phyloP scores from a whole-genome alignment of 1,284 basidiomycete genomes.

The Ceratobasidium sp. region DNA sequence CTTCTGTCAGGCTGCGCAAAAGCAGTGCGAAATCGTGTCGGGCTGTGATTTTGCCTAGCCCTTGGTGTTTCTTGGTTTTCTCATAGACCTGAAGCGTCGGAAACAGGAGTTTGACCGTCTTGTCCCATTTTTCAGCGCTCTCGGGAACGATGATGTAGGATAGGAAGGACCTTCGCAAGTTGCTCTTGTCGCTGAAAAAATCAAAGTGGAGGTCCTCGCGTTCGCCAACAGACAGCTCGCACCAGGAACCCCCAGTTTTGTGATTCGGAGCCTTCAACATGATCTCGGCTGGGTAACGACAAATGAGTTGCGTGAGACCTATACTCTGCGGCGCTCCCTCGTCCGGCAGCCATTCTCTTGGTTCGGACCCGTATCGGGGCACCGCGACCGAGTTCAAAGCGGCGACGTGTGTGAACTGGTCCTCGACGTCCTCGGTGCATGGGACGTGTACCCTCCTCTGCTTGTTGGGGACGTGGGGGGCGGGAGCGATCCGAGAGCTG shows the following conservation, averaged over 20 bases:
- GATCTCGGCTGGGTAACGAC: constrained; percentile 20
- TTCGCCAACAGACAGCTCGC: not conserved
- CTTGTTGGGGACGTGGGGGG: not conserved
- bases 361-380: no score
- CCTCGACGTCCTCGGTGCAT: not conserved
- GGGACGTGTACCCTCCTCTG: not conserved
- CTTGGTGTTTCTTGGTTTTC: not conserved
- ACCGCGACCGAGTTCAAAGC: no score
- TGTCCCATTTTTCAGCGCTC: not conserved
- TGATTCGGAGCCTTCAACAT: constrained; percentile 26
- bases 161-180: not conserved
- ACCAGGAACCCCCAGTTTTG: not conserved
- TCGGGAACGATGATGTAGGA: not conserved
- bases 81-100: not conserved
- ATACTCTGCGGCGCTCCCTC: no score
- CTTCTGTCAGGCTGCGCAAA: not conserved
- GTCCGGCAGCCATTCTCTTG: no score
- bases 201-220: not conserved
- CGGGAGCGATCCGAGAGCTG: not conserved
- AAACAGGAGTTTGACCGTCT: not conserved
- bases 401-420: not conserved
- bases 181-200: not conserved
- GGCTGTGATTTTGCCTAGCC: not conserved
- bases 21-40: not conserved
- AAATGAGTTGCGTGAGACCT: constrained; percentile 1